phyloP scores from a whole-genome alignment of 2,329 filamentous ascomycete species.

The Pestalotiopsis fici region DNA sequence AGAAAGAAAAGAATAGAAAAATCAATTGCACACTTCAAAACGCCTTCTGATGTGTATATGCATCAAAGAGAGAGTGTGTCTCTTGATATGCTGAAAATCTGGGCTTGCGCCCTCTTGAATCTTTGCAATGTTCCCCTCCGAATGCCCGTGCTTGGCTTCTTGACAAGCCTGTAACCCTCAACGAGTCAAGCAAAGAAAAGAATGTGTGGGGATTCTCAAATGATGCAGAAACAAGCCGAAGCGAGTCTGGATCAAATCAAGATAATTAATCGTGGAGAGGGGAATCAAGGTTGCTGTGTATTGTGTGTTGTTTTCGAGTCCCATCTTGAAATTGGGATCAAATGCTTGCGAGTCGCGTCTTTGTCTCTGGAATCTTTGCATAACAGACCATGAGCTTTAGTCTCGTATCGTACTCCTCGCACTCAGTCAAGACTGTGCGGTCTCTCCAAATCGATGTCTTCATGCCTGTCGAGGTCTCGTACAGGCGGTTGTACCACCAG shows the following conservation, averaged over 20 bases:
- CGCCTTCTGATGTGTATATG: background rate
- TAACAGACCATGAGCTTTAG: constrained; percentile 91
- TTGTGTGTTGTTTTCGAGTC: background rate
- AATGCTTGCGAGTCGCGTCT: constrained; percentile 47
- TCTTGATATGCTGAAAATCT: constrained; percentile 5
- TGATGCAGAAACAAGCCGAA: background rate
- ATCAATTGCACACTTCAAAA: background rate
- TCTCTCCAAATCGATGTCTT: constrained; percentile 77
- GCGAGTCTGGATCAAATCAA: too few relatives aligned
- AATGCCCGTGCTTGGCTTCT: constrained; percentile 13
- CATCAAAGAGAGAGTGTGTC: constrained; percentile 8
- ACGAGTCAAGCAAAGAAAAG: background rate
- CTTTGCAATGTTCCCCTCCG: constrained; percentile 17
- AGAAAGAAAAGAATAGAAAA: background rate
- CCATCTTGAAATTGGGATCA: constrained; percentile 26
- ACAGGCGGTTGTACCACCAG: constrained; percentile 96
- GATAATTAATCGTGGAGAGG: too few relatives aligned
- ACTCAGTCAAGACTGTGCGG: constrained; percentile 74
- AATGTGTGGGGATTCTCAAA: background rate
- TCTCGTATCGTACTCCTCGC: constrained; percentile 81
- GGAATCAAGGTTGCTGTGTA: too few relatives aligned
- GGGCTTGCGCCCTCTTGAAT: constrained; percentile 27
- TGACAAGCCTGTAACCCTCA: background rate
- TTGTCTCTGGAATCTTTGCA: constrained; percentile 73
- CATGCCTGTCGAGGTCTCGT: constrained; percentile 67